Percentiles rank a stretch among this genome's conserved stretches.
These are phyloP conservation scores for Agaricus bisporus DNA, from an alignment of 768 basidiomycete genomes.

Conservation along the genomic window DNA sequence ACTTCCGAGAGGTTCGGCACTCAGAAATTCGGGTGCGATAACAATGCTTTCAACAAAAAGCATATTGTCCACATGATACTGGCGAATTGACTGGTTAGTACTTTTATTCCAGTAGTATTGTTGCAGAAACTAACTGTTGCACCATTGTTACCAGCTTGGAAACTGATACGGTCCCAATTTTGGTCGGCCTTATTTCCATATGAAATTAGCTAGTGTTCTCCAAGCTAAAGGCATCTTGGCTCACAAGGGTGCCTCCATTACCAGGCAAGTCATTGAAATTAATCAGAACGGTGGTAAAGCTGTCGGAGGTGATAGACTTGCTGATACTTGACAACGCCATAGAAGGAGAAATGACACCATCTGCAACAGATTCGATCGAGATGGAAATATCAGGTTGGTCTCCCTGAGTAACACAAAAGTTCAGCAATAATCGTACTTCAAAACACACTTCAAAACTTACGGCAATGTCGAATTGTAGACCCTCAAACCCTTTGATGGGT, in stretches of 20 bases:
- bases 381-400: constrained; percentile 38
- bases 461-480: constrained; percentile 46
- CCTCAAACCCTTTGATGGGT: constrained; percentile 37
- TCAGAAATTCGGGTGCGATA: constrained; percentile 41
- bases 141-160: constrained; percentile 41
- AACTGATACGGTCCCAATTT: constrained; percentile 45
- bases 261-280: constrained; percentile 43
- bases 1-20: constrained; percentile 43
- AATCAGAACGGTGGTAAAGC: constrained; percentile 39
- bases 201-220: neutral
- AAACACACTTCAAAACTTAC: constrained; percentile 19
- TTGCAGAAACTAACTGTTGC: constrained; percentile 25
- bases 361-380: constrained; percentile 31
- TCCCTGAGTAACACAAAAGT: constrained; percentile 22
- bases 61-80: constrained; percentile 49
- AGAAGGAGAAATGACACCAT: constrained; percentile 28
- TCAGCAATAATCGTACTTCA: neutral
- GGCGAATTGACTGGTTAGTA: neutral
- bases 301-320: constrained; percentile 26
- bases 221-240: neutral
- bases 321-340: constrained; percentile 39
- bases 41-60: constrained; percentile 40
- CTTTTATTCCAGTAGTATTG: neutral
- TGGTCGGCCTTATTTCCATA: constrained; percentile 23
- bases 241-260: constrained; percentile 30